Evolutionary conservation across 345 rosid species (phyloP), one percentile per base, ranked within the genome.

Genomic region (Turnera subulata): DNA sequence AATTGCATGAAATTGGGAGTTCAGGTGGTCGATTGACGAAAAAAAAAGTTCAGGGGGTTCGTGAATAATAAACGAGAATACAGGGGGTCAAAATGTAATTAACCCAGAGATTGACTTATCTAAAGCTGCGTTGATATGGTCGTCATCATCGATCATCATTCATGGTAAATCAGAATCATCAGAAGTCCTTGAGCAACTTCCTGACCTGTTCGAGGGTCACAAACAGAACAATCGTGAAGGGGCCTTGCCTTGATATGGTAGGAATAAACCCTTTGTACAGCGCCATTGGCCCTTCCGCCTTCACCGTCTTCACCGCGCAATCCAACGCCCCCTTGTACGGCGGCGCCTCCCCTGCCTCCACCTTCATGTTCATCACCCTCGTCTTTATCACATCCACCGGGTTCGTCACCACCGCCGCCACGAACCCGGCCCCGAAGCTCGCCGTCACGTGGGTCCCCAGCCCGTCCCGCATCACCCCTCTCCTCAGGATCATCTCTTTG

Each of bases 371-470:
- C 95, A 89, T 89, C 43, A 89, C 95, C 66, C 95, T 44, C 0
- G 97, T 90, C 73, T 87, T 90, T 2, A 90, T 84, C 78, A 90
- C 95, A 63, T 87, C 97, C 55, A 90, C 93, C 0, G 97, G 97
- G 48, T 86, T 86, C 6, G 91, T 78, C 25, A 72, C 86, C 45
- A 82, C 84, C 19, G 91, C 73, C 9, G 97, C 97, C 43, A 90
- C 95, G 44, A 90, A 84, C 65, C 97, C 97, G 0, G 97, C 95
- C 7, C 85, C 80, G 25, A 83, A 83, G 65, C 97, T 90, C 26
- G 97, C 90, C 15, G 80, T 57, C 56, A 83, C 86, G 69, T 90
- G 92, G 19, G 95, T 90, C 54, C 78, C 83, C 0, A 90, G 71
- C 24, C 95, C 95, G 37, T 84, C 93, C 10, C 50, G 45, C 95